Evolutionary conservation across 768 basidiomycete species (phyloP), one percentile per base, ranked within the genome.

Genomic region (Leccinum rimulosum): DNA sequence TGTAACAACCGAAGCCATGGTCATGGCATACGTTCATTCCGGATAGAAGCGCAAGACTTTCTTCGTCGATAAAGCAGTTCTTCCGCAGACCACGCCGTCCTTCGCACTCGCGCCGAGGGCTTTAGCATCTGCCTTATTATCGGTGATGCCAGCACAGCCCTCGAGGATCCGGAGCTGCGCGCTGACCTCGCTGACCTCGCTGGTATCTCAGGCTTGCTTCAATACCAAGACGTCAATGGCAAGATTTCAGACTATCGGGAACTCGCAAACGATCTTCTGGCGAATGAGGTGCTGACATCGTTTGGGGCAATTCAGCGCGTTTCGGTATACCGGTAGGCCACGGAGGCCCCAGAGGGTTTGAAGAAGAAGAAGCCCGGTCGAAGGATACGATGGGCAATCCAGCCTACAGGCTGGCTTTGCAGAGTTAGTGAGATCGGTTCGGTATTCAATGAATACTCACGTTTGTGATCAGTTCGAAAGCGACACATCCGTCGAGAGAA

Each of bases 321-420:
- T 99, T 99, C 68, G 97, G 97, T 69, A 96, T 99, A 15, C 95
- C 96, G 19, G 84, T 88, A 49, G 96, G 96, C n/a, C 97, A 94
- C 72, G 96, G 96, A 55, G 96, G 96, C 15, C 96, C 96, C 86
- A 19, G 93, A 98, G 57, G 85, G 82, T 61, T 77, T 98, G 56
- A 99, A 98, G 82, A 81, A 96, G 63, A 96, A 95, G 78, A 97
- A 98, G 93, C 97, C 97, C n/a, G 97, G 97, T 55, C 84, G 97
- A 87, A 88, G 59, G 97, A 97, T 72, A 77, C 82, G 8, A 79
- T 86, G 61, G 97, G 96, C 1, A 84, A 89, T 55, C 85, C 86
- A 15, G 97, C 95, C 1, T 98, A 98, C 70, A 84, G 97, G 33
- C 75, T 99, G 59, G 92, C 97, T 15, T 75, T 99, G 50, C 97